These are phyloP conservation scores for Ampelomyces quisqualis DNA, from an alignment of 2,329 filamentous ascomycete species.

Conservation along the genomic window DNA sequence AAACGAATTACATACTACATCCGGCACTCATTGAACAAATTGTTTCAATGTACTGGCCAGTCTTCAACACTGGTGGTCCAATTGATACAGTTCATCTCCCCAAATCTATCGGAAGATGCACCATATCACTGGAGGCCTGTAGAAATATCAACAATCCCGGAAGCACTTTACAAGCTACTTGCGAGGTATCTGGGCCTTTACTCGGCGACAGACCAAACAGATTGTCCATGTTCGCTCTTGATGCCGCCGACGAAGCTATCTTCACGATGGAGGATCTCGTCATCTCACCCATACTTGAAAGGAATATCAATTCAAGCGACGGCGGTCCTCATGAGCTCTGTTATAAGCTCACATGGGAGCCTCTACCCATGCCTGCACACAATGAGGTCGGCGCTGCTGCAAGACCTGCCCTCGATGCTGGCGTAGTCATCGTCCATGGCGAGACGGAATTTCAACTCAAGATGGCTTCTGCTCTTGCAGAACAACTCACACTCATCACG, in stretches of 20 bases:
- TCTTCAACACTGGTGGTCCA: constrained; percentile 13
- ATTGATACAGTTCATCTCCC: constrained; percentile 24
- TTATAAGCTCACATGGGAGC: constrained; percentile 33
- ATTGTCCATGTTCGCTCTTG: constrained; percentile 26
- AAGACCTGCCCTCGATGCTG: constrained; percentile 1
- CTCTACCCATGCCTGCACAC: neutral
- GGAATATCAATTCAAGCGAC: constrained; percentile 5
- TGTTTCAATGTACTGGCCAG: constrained; percentile 32
- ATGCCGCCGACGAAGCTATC: constrained; percentile 14
- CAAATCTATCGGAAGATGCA: constrained; percentile 24
- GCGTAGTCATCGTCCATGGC: constrained; percentile 18
- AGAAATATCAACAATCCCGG: constrained; percentile 5
- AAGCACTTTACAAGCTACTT: constrained; percentile 15
- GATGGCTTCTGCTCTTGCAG: constrained; percentile 19
- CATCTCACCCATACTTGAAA: constrained; percentile 25
- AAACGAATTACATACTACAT: constrained; percentile 29
- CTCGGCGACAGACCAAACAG: constrained; percentile 18
- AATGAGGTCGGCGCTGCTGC: neutral
- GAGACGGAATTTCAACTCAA: constrained; percentile 10
- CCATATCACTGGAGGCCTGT: constrained; percentile 15
- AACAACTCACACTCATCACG: constrained; percentile 8
- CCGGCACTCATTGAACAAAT: constrained; percentile 30
- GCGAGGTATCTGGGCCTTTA: constrained; percentile 8
- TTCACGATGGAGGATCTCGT: constrained; percentile 24
- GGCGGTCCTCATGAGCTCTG: constrained; percentile 24